Evolutionary conservation across 169 alveolate species (phyloP).

Genomic region (Eimeria falciformis): DNA sequence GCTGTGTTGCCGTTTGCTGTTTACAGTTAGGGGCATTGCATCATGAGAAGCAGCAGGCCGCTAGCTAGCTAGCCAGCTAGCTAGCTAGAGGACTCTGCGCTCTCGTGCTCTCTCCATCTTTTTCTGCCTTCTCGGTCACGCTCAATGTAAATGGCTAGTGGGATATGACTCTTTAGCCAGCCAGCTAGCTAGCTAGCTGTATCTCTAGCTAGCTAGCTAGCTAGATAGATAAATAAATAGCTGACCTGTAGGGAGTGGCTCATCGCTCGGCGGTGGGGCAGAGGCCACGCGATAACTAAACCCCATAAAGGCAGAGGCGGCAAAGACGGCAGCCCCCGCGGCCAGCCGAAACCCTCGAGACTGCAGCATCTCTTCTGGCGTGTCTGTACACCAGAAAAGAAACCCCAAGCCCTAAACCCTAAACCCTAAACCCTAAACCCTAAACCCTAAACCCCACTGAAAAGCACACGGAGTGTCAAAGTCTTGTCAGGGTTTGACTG

Average conservation of each 20-base stretch:
- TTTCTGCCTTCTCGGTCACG: not conserved
- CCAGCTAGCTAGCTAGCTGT: not conserved
- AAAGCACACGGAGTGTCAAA: too few species aligned
- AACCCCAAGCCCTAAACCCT: not conserved
- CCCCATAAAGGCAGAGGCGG: slow-evolving; percentile 16
- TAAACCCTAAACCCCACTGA: not conserved
- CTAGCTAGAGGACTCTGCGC: not conserved
- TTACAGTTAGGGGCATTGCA: not conserved
- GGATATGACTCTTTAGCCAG: not conserved
- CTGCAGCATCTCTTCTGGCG: not conserved
- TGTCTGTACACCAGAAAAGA: not conserved
- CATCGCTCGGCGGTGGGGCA: not conserved
- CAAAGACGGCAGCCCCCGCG: slow-evolving; percentile 35
- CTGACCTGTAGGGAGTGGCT: slow-evolving; percentile 35
- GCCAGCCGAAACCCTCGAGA: slow-evolving; percentile 1
- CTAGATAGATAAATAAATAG: not conserved
- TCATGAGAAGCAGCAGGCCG: not conserved
- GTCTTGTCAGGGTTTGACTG: too few species aligned
- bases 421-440: not conserved
- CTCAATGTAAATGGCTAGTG: not conserved
- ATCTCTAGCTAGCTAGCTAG: not conserved
- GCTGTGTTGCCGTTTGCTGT: not conserved
- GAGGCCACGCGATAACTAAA: not conserved
- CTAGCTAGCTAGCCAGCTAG: not conserved
- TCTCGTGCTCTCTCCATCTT: not conserved